Evolutionary conservation across 192 early-diverging fungal genomes (phyloP), one percentile per base, ranked within the genome.

Genomic region (Coemansia biformis): DNA sequence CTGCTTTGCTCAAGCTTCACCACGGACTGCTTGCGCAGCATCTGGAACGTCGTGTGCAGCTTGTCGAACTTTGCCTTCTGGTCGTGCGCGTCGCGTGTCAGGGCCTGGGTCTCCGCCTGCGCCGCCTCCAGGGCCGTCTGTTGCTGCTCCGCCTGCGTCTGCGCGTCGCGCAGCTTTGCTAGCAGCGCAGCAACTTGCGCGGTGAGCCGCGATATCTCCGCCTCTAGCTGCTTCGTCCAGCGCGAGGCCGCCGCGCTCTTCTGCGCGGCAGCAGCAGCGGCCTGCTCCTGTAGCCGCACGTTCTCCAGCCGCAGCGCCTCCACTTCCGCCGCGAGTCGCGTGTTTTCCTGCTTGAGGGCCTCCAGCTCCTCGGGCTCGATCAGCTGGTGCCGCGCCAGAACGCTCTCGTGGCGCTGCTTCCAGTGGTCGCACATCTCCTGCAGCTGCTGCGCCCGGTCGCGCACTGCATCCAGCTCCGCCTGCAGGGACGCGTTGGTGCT

Each of bases 351-450:
- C 63, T 87, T 80, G 15, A 91, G 79, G 12, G 78, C 57, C 50
- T 86, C 69, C 63, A 83, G 81, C 49, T 87, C 89, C 17, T 75
- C 80, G 0, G 89, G 89, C 59, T 91, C 89, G 29, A 91, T 83
- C 41, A 85, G 79, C 70, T 86, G 76, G 65, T 89, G 87, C 51
- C 85, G 86, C 18, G 77, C 77, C 39, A 91, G 63, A 36, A 91
- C 83, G 41, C 86, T 81, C 46, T 79, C 73, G 17, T 83, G 77
- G 9, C 89, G 75, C 26, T 67, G 81, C 61, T 84, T 86, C 87
- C 87, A 88, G 2, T 81, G 76, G 29, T 71, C 73, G 55, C 81
- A 82, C 61, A 87, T 86, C 4, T 75, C 77, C 13, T 57, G 43
- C 13, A 88, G 70, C 48, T 76, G 61, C 43, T 58, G 43, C 6